A percentile compares a stretch with the other conserved stretches of the same genome.
Conservation (phyloP, 106 monocot species). For the Ottelia alismoides region DNA sequence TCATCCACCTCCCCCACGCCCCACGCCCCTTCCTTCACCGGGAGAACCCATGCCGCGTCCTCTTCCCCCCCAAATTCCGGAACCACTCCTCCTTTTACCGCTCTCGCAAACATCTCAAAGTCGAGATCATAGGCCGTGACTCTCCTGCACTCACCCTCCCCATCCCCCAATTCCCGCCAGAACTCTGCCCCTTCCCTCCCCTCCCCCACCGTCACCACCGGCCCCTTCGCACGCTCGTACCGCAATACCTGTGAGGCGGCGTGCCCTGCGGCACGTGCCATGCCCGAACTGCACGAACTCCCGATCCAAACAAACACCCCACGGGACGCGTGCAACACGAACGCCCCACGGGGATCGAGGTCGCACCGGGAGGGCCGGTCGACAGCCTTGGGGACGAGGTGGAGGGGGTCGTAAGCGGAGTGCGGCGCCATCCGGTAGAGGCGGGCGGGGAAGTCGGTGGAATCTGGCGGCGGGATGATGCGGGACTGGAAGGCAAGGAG, state of each 20-base stretch:
- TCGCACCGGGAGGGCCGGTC: slow-evolving; percentile 2
- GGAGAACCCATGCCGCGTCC: background rate
- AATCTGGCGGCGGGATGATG: slow-evolving; percentile 10
- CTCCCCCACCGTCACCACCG: slow-evolving; percentile 28
- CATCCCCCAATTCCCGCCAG: slow-evolving; percentile 27
- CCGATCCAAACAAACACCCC: slow-evolving; percentile 67
- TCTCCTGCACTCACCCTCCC: slow-evolving; percentile 19
- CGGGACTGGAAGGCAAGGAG: slow-evolving; percentile 51
- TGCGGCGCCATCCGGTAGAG: slow-evolving; percentile 50
- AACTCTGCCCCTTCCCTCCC: slow-evolving; percentile 42
- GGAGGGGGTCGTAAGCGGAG: slow-evolving; percentile 65
- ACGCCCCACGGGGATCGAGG: slow-evolving; percentile 69
- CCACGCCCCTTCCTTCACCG: slow-evolving; percentile 24
- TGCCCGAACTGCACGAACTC: slow-evolving; percentile 22
- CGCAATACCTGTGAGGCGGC: slow-evolving; percentile 47
- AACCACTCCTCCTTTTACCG: slow-evolving; percentile 24
- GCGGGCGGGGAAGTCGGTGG: slow-evolving; percentile 1
- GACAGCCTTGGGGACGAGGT: slow-evolving; percentile 58
- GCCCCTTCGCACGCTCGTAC: slow-evolving; percentile 45
- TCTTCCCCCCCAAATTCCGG: slow-evolving; percentile 6
- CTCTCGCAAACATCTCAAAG: slow-evolving; percentile 56
- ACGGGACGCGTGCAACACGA: slow-evolving; percentile 27
- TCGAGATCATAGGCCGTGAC: slow-evolving; percentile 56
- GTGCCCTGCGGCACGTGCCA: slow-evolving; percentile 29
- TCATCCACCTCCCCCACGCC: slow-evolving; percentile 22